Evolutionary conservation across 305 asterid genomes (phyloP).

Genomic region (Fraxinus nigra): DNA sequence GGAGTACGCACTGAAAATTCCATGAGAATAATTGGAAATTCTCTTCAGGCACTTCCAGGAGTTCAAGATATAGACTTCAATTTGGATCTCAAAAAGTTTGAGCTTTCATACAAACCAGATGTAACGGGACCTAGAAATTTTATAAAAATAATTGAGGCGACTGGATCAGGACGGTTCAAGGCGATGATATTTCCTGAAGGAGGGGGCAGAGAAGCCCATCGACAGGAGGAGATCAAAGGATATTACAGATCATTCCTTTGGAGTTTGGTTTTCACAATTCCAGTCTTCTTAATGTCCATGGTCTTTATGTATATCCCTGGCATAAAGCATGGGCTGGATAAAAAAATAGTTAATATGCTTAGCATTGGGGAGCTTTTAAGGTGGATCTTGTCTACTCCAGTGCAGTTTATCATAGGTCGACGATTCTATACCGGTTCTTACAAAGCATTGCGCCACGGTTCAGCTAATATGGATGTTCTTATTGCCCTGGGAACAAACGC

Average conservation of each 20-base stretch:
- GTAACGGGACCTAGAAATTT: slow-evolving; percentile 65
- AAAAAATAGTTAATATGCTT: slow-evolving; percentile 56
- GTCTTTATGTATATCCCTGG: slow-evolving; percentile 75
- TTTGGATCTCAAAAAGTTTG: slow-evolving; percentile 34
- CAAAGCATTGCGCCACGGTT: slow-evolving; percentile 57
- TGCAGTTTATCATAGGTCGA: slow-evolving; percentile 77
- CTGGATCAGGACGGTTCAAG: slow-evolving; percentile 40
- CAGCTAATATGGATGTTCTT: slow-evolving; percentile 84
- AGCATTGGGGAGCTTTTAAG: slow-evolving; percentile 50
- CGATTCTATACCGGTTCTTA: slow-evolving; percentile 71
- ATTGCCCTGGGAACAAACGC: slow-evolving; percentile 76
- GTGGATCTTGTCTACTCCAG: slow-evolving; percentile 74
- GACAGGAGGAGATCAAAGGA: slow-evolving; percentile 45
- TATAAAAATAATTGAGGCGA: slow-evolving; percentile 42
- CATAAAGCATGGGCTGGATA: slow-evolving; percentile 43
- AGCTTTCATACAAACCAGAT: slow-evolving; percentile 54
- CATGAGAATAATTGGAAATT: slow-evolving; percentile 28
- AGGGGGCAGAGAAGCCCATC: slow-evolving; percentile 32
- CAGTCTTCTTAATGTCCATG: slow-evolving; percentile 70
- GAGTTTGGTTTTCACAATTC: slow-evolving; percentile 70
- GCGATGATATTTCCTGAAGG: slow-evolving; percentile 51
- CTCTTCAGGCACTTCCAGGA: slow-evolving; percentile 51
- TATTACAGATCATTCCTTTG: slow-evolving; percentile 53
- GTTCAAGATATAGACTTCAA: slow-evolving; percentile 43
- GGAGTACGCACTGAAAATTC: slow-evolving; percentile 39